Evolutionary conservation across 2,329 filamentous ascomycete genomes (phyloP).

Genomic region (Claviceps sp.): DNA sequence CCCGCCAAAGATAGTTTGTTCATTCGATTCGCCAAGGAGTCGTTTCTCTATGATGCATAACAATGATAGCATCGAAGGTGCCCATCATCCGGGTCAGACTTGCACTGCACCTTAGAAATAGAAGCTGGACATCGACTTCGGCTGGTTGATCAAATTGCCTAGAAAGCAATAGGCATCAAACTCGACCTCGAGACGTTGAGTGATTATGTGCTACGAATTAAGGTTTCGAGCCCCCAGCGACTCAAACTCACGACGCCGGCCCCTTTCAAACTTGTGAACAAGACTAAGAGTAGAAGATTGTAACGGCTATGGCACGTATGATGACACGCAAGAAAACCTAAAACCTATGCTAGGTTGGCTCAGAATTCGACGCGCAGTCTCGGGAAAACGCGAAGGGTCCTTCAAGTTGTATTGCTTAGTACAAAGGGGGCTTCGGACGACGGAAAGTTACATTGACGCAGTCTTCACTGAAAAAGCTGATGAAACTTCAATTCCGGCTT

Average conservation of each 20-base stretch:
- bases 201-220: constrained; percentile 32
- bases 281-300: too few species aligned
- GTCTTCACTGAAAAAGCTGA: too few species aligned
- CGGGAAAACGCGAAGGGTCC: too few species aligned
- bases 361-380: too few species aligned
- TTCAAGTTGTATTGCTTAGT: too few species aligned
- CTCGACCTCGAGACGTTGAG: constrained; percentile 24
- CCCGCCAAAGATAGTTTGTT: constrained; percentile 44
- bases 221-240: constrained; percentile 32
- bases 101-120: constrained; percentile 13
- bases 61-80: constrained; percentile 19
- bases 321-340: too few species aligned
- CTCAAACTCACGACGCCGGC: constrained; percentile 42
- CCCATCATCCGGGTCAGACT: constrained; percentile 17
- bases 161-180: constrained; percentile 34
- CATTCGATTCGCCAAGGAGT: constrained; percentile 49
- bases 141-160: constrained; percentile 24
- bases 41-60: constrained; percentile 34
- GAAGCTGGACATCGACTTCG: constrained; percentile 15
- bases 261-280: constrained; percentile 28
- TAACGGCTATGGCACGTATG: too few species aligned
- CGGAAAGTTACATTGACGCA: too few species aligned
- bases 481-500: too few species aligned
- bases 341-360: too few species aligned
- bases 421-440: too few species aligned